Base-by-base conservation (phyloP, 805 yeast genomes). In the Diddensiella santjacobensis region DNA sequence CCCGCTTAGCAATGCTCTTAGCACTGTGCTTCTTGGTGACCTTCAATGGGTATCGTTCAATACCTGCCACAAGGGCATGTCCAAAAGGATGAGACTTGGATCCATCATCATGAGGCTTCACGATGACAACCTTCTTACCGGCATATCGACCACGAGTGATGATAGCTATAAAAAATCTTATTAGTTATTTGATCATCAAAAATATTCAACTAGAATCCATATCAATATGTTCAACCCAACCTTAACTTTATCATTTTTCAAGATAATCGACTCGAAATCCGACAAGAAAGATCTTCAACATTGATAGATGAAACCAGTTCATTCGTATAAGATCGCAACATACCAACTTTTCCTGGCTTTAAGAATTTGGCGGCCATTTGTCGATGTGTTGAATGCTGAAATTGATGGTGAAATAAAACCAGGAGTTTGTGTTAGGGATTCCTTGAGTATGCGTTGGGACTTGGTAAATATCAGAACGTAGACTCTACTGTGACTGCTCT, bases 131-230 rank as follows among this genome's bases (percentile, higher is more conserved):
- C 86, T 93, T 93, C 87, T 90, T 91, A 82, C 99, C 99, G 74
- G 99, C 99, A 87, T 82, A 91, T 81, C 99, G 93, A 72, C 99
- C 99, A 77, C 98, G 91, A 77, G 90, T 96, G 75, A 93, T 90
- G 79, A 93, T 90, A 38, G 47, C 50, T 45, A 60, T 38, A 46
- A 22, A 33, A 42, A n/a, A n/a, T n/a, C n/a, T n/a, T n/a, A n/a
- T n/a, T n/a, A n/a, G n/a, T n/a, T n/a, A n/a, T n/a, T n/a, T n/a
- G n/a, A n/a, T n/a, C n/a, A n/a, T 31, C 42, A 41, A 42, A 20
- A 35, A 35, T 11, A 6, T 19, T 8, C 13, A 11, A 11, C 33
- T 11, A 29, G n/a, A 29, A n/a, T n/a, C n/a, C n/a, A n/a, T n/a
- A n/a, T n/a, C 31, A 22, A 8, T 29, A 44, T n/a, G n/a, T n/a